phyloP scores from a whole-genome alignment of 2,329 filamentous ascomycete species.

The Coniochaeta hoffmannii region DNA sequence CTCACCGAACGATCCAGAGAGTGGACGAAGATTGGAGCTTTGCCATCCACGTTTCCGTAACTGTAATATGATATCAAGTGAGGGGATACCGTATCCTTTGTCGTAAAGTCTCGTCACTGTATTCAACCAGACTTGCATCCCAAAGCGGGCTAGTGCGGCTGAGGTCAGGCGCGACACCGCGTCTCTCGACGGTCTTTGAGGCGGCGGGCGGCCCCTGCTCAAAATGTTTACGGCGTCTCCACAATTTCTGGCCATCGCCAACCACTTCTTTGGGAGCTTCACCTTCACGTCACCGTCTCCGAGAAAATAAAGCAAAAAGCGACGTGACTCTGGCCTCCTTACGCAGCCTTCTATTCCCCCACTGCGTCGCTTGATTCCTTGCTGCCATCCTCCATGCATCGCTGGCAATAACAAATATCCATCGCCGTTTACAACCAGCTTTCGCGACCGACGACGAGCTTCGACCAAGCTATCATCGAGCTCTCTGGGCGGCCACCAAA shows the following conservation, averaged over 20 bases:
- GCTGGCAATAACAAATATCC: not conserved
- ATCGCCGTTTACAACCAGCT: not conserved
- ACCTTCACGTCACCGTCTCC: not conserved
- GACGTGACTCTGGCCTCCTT: not conserved
- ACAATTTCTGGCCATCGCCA: conserved; percentile 1
- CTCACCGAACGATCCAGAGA: too few relatives aligned
- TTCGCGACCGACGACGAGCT: not conserved
- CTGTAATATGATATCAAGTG: too few relatives aligned
- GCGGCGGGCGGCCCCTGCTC: conserved; percentile 17
- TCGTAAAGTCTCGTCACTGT: not conserved
- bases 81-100: not conserved
- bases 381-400: not conserved
- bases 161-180: conserved; percentile 18
- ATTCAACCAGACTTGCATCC: conserved; percentile 23
- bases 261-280: conserved; percentile 3
- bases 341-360: not conserved
- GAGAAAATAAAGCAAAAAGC: not conserved
- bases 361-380: not conserved
- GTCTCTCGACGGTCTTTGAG: conserved; percentile 23
- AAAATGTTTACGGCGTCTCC: conserved; percentile 3
- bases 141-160: conserved; percentile 24
- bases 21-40: too few relatives aligned
- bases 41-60: too few relatives aligned
- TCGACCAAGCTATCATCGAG: not conserved
- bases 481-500: not conserved